Conservation (phyloP, 139 green algal species). For the Penium margaritaceum region DNA sequence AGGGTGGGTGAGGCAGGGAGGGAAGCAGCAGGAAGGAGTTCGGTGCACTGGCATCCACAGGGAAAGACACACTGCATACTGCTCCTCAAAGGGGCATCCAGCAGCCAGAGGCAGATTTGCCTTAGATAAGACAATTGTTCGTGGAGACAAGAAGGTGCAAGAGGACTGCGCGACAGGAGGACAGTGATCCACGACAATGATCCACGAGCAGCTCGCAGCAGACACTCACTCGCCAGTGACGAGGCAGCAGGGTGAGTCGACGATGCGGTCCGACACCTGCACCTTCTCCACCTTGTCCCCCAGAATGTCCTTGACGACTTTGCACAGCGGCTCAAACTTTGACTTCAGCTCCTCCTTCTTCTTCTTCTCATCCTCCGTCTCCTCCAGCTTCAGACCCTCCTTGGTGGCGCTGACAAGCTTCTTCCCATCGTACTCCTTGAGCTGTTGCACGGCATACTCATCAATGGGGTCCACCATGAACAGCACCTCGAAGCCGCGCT, state of each 20-base stretch:
- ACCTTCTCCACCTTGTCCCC: slow-evolving; percentile 90
- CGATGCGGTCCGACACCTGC: slow-evolving; percentile 91
- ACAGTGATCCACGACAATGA: too few species aligned
- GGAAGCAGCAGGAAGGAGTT: too few species aligned
- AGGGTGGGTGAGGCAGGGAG: too few species aligned
- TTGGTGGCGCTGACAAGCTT: slow-evolving; percentile 97
- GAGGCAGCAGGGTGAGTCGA: slow-evolving; percentile 95
- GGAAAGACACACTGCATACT: too few species aligned
- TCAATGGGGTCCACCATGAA: slow-evolving; percentile 99
- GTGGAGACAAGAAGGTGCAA: too few species aligned
- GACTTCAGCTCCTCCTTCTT: slow-evolving; percentile 70
- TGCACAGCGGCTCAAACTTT: slow-evolving; percentile 86
- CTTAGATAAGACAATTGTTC: too few species aligned
- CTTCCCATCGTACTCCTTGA: slow-evolving; percentile 97
- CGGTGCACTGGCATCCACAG: too few species aligned
- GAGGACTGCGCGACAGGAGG: too few species aligned
- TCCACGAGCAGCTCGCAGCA: too few species aligned
- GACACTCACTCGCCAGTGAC: slow-evolving; percentile 99
- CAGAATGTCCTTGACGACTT: slow-evolving; percentile 94
- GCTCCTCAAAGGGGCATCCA: too few species aligned
- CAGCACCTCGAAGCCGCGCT: slow-evolving; percentile 92
- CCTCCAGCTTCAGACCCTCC: slow-evolving; percentile 69
- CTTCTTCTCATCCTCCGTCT: slow-evolving; percentile 89
- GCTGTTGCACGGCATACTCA: slow-evolving; percentile 98
- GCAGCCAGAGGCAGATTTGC: too few species aligned